phyloP scores from a whole-genome alignment of 768 basidiomycete genomes.

The Pleurotus pulmonarius region DNA sequence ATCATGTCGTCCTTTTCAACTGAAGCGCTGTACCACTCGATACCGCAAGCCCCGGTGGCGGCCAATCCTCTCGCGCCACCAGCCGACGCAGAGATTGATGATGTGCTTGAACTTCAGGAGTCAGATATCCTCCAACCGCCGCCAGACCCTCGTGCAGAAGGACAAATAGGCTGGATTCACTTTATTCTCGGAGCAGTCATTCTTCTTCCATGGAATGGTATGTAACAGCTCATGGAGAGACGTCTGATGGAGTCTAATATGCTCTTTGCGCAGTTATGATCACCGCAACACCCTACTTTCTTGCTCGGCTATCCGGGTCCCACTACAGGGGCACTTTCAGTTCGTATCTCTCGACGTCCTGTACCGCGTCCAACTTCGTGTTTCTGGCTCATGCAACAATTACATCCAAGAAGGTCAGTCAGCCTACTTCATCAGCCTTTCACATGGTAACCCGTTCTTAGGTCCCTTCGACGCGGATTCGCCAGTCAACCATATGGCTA shows the following conservation, averaged over 20 bases:
- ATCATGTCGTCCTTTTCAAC: conserved; percentile 23
- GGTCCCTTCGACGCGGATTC: conserved; percentile 60
- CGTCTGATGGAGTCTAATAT: background rate
- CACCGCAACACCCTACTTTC: conserved; percentile 80
- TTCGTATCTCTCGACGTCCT: conserved; percentile 62
- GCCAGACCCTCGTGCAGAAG: conserved; percentile 36
- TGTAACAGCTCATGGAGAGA: conserved; percentile 14
- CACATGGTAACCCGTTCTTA: conserved; percentile 20
- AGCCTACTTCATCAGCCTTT: background rate
- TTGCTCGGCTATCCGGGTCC: conserved; percentile 63
- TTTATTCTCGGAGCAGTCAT: conserved; percentile 77
- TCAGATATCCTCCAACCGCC: conserved; percentile 19
- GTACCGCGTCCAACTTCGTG: conserved; percentile 61
- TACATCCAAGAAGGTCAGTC: conserved; percentile 61
- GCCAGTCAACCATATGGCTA: conserved; percentile 46
- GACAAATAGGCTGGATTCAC: conserved; percentile 56
- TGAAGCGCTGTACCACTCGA: conserved; percentile 38
- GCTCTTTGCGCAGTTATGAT: conserved; percentile 62
- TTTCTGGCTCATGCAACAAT: conserved; percentile 74
- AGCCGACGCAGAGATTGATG: conserved; percentile 29
- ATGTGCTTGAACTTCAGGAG: conserved; percentile 16
- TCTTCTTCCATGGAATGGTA: conserved; percentile 90
- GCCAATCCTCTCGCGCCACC: conserved; percentile 21
- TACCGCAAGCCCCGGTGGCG: conserved; percentile 35
- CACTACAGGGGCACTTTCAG: conserved; percentile 54